These are phyloP conservation scores for Choricystis sp. DNA, from an alignment of 139 green algal genomes.

Conservation along the genomic window DNA sequence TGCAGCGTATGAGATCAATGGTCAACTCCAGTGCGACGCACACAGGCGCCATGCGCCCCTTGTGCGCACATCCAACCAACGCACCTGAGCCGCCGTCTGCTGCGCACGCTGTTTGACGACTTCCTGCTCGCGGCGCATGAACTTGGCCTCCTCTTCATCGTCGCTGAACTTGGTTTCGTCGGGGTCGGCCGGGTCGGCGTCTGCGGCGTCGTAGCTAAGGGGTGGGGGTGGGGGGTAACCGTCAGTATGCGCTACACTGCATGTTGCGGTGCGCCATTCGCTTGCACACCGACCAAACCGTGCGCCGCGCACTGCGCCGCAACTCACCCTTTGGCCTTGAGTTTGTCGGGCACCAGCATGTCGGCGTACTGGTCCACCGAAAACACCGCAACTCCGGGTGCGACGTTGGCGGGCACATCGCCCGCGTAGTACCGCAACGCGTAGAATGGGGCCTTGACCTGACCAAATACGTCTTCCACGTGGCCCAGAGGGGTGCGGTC, in stretches of 20 bases:
- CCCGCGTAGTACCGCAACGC: constrained; percentile 2
- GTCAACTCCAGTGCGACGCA: too few relatives aligned
- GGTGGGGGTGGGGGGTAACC: background rate
- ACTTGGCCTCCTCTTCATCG: background rate
- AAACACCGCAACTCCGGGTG: background rate
- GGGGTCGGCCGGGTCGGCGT: background rate
- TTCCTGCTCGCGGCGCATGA: background rate
- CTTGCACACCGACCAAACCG: too few relatives aligned
- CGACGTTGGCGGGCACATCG: background rate
- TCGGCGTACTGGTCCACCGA: background rate
- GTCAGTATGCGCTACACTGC: background rate
- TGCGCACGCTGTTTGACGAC: background rate
- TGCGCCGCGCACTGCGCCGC: background rate
- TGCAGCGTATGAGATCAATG: too few relatives aligned
- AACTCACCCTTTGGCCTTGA: constrained; percentile 1
- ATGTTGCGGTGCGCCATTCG: background rate
- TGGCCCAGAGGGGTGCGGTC: constrained; percentile 9
- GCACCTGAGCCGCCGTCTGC: too few relatives aligned
- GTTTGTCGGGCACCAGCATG: background rate
- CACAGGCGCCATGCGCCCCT: too few relatives aligned
- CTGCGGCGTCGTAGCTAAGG: background rate
- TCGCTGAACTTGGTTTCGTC: background rate
- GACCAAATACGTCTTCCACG: constrained; percentile 18
- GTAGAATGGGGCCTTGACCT: constrained; percentile 11
- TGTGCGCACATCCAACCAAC: too few relatives aligned